Evolutionary conservation across 345 rosid species (phyloP).

Genomic region (Ailanthus altissimus): DNA sequence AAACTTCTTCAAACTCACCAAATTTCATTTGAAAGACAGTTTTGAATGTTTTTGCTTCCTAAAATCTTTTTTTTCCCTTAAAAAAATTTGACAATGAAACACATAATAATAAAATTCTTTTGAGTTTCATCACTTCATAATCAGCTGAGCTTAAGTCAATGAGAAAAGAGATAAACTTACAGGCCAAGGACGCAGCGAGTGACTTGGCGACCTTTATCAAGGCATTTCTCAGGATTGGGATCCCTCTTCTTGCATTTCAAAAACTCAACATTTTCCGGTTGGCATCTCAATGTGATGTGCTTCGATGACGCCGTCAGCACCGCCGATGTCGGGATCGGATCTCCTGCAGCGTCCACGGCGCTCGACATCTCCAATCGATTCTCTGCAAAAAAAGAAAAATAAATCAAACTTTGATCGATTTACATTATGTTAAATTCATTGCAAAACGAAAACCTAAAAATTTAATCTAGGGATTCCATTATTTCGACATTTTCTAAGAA

Average conservation of each 20-base stretch:
- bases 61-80: neutral
- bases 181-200: constrained; percentile 92
- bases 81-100: neutral
- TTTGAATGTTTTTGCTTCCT: neutral
- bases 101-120: neutral
- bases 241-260: constrained; percentile 97
- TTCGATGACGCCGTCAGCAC: constrained; percentile 87
- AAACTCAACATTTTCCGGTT: constrained; percentile 74
- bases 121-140: neutral
- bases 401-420: neutral
- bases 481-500: constrained; percentile 4
- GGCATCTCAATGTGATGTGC: constrained; percentile 72
- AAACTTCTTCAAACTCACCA: neutral
- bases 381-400: neutral
- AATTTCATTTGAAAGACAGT: neutral
- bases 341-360: constrained; percentile 67
- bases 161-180: constrained; percentile 41
- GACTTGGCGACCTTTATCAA: constrained; percentile 89
- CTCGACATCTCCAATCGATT: constrained; percentile 58
- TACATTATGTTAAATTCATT: neutral
- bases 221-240: constrained; percentile 97
- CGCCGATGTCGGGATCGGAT: constrained; percentile 94
- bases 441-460: neutral
- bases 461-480: neutral
- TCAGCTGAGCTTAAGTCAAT: neutral